Percentiles rank a stretch among this genome's conserved stretches.
phyloP scores from a whole-genome alignment of 371 early-diverging fungal species.

The Mucor lusitanicus region DNA sequence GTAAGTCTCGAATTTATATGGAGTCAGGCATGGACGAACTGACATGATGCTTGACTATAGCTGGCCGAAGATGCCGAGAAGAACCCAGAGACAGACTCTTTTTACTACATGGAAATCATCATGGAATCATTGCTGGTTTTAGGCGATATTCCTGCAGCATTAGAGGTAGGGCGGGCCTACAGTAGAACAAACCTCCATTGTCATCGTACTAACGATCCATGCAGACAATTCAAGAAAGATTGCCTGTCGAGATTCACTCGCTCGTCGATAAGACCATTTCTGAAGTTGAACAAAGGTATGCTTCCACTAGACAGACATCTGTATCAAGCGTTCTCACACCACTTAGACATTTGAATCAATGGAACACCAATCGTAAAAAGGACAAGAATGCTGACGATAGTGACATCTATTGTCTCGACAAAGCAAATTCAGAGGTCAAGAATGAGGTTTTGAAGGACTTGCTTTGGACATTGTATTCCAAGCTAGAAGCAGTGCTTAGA shows the following conservation, averaged over 20 bases:
- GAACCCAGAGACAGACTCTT: constrained; percentile 90
- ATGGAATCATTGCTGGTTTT: constrained; percentile 80
- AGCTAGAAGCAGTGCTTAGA: constrained; percentile 79
- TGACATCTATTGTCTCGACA: constrained; percentile 51
- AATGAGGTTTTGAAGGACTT: constrained; percentile 82
- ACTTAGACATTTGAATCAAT: constrained; percentile 13
- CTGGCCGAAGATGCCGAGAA: constrained; percentile 71
- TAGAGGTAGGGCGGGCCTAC: constrained; percentile 51
- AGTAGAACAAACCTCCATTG: background rate
- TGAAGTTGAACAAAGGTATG: constrained; percentile 82
- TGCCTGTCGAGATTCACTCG: constrained; percentile 81
- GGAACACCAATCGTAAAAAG: background rate
- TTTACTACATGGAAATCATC: constrained; percentile 84
- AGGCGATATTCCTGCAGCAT: constrained; percentile 76
- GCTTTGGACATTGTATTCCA: constrained; percentile 79
- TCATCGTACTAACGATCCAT: background rate
- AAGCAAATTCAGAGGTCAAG: constrained; percentile 52
- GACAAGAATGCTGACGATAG: constrained; percentile 31
- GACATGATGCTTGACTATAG: constrained; percentile 26
- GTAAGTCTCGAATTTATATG: constrained; percentile 11
- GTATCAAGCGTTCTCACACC: background rate
- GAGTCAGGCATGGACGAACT: background rate
- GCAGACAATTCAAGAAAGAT: constrained; percentile 70
- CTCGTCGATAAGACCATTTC: constrained; percentile 86
- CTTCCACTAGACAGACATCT: background rate